These are phyloP conservation scores for Dillenia turbinata DNA, from an alignment of 164 flowering plant species.

Conservation along the genomic window DNA sequence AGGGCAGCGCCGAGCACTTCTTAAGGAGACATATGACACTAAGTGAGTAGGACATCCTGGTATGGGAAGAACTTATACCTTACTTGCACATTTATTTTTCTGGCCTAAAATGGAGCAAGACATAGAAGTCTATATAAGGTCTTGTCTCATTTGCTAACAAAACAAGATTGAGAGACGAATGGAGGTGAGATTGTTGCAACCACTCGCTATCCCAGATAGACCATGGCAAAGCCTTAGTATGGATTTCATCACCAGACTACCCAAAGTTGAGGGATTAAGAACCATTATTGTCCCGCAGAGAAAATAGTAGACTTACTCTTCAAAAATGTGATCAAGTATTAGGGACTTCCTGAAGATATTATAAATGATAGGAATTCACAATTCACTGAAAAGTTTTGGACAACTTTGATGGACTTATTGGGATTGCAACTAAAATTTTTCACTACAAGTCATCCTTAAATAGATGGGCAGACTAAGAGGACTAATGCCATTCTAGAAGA, in stretches of 20 bases:
- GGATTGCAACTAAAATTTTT: conserved; percentile 8
- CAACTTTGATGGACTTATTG: not conserved
- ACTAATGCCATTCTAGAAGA: conserved; percentile 6
- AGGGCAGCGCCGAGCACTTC: not conserved
- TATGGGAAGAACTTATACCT: conserved; percentile 8
- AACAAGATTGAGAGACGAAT: conserved; percentile 6
- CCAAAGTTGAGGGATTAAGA: not conserved
- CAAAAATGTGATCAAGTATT: not conserved
- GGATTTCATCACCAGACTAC: conserved; percentile 12
- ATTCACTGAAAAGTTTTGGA: conserved; percentile 9
- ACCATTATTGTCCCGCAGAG: not conserved
- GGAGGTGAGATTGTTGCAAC: conserved; percentile 9
- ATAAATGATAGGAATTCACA: conserved; percentile 2
- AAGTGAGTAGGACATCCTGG: conserved; percentile 21
- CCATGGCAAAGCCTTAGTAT: conserved; percentile 3
- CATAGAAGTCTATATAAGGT: conserved; percentile 7
- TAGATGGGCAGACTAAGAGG: conserved; percentile 8
- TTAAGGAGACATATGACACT: conserved; percentile 14
- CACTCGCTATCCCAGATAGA: conserved; percentile 10
- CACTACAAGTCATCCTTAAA: conserved; percentile 9
- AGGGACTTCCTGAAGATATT: conserved; percentile 4
- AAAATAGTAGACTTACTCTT: not conserved
- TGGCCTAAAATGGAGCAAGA: conserved; percentile 17
- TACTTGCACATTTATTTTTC: not conserved
- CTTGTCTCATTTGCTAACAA: conserved; percentile 15